Evolutionary conservation across 768 basidiomycete genomes (phyloP).

Genomic region (Tulasnella sp.): DNA sequence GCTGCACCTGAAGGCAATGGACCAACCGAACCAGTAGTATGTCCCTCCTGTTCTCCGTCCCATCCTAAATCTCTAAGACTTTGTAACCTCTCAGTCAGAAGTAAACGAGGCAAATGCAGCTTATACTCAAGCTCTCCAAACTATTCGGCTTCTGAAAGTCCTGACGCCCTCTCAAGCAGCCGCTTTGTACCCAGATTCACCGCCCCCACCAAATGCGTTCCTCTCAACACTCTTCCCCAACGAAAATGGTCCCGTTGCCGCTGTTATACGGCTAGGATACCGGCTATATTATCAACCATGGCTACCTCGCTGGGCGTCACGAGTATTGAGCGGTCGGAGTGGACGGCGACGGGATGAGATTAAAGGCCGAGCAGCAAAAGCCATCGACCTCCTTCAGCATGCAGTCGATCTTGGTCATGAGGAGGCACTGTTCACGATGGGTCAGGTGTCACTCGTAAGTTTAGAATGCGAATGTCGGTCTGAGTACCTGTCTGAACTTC

Average conservation of each 20-base stretch:
- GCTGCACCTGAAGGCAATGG: background rate
- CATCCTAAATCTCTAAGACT: background rate
- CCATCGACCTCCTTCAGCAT: conserved; percentile 70
- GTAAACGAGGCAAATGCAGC: background rate
- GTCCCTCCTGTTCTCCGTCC: background rate
- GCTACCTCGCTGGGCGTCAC: conserved; percentile 39
- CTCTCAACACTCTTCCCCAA: conserved; percentile 61
- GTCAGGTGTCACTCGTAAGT: conserved; percentile 57
- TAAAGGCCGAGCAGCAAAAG: conserved; percentile 66
- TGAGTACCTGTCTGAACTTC: conserved; percentile 39
- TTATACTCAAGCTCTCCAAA: conserved; percentile 7
- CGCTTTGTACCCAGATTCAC: conserved; percentile 2
- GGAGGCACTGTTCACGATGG: conserved; percentile 65
- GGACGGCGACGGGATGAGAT: conserved; percentile 57
- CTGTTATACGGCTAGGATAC: conserved; percentile 55
- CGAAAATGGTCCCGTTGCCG: conserved; percentile 58
- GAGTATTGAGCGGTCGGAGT: conserved; percentile 29
- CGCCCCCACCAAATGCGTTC: conserved; percentile 39
- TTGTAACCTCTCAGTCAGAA: background rate
- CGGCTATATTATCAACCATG: conserved; percentile 58
- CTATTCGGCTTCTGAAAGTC: background rate
- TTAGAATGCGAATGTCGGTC: conserved; percentile 15
- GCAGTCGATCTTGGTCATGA: conserved; percentile 69
- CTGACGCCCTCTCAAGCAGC: conserved; percentile 14
- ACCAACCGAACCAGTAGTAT: background rate